phyloP scores from a whole-genome alignment of 805 yeast species.

The Candida pseudoglaebosa region DNA sequence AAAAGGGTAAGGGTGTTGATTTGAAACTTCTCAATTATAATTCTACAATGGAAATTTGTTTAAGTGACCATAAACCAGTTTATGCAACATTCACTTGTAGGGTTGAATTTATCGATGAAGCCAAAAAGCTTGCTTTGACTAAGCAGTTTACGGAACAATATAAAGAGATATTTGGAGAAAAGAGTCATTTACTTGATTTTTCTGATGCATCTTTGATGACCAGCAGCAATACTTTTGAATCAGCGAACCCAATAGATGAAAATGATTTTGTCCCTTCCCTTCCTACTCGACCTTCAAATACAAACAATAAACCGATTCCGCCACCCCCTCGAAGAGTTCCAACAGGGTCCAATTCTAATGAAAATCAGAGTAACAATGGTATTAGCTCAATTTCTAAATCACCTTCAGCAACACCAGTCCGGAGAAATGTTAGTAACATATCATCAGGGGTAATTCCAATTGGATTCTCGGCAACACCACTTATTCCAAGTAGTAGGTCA shows the following conservation, averaged over 20 bases:
- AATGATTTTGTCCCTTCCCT: conserved; percentile 18
- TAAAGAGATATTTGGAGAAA: conserved; percentile 24
- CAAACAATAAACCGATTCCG: conserved; percentile 19
- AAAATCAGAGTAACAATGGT: neutral
- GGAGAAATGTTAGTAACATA: conserved; percentile 6
- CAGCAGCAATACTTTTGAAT: conserved; percentile 21
- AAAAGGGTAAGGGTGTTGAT: conserved; percentile 15
- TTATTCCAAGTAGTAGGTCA: conserved; percentile 33
- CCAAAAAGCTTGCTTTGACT: conserved; percentile 24
- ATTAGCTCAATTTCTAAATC: conserved; percentile 1
- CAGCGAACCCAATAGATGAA: conserved; percentile 34
- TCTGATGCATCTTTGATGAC: conserved; percentile 4
- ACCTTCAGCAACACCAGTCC: conserved; percentile 7
- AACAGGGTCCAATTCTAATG: conserved; percentile 10
- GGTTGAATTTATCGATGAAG: conserved; percentile 61
- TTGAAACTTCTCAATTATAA: conserved; percentile 66
- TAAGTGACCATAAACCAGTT: conserved; percentile 93
- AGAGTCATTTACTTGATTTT: conserved; percentile 8
- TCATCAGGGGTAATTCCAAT: conserved; percentile 15
- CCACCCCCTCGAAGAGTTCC: conserved; percentile 16
- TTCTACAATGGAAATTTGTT: conserved; percentile 51
- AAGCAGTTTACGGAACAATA: conserved; percentile 25
- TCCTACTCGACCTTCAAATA: conserved; percentile 13
- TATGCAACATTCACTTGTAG: conserved; percentile 69
- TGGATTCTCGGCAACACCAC: conserved; percentile 36